Evolutionary conservation across 805 yeast species (phyloP), one percentile per base, ranked within the genome.

Genomic region (Kluyveromyces dobzhanskii): DNA sequence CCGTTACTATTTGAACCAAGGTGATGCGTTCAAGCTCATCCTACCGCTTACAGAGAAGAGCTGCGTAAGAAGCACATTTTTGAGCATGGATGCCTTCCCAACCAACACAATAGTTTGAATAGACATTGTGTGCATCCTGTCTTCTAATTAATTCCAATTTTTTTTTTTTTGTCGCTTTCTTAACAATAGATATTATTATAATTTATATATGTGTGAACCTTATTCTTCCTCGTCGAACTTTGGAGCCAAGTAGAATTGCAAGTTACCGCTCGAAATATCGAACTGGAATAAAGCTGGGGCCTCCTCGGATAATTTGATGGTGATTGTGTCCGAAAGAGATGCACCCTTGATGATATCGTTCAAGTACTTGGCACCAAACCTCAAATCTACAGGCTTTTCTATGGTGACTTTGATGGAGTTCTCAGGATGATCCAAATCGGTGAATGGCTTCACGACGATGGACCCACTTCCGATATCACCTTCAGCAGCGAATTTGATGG

Each of bases 181-280:
- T 37, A 24, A 17, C 14, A 23, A 35, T 21, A 38, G 11, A 27
- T n/a, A 29, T 37, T n/a, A n/a, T n/a, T n/a, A n/a, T n/a, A n/a
- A n/a, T n/a, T n/a, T n/a, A n/a, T n/a, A n/a, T n/a, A n/a, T n/a
- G n/a, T n/a, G n/a, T n/a, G n/a, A 17, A 16, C 26, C 25, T 57
- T 67, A 76, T 48, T 84, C 92, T 47, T 85, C 95, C 47, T 88
- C 97, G 49, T 84, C 95, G 61, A 92, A 86, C 73, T 92, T 90
- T 44, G 98, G 98, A 52, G 98, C 98, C 62, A 92, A 75, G 75
- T 85, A 92, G 76, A 84, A 92, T 62, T 95, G 81, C 62, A 92
- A 71, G 65, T 85, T 85, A 39, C 98, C 98, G 62, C 90, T 83
- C 25, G 56, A 50, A 58, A 92, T 71, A 64, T 81, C 82, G 68